Conservation (phyloP, 73 alveolate species). For the Symbiodinium pilosum region DNA sequence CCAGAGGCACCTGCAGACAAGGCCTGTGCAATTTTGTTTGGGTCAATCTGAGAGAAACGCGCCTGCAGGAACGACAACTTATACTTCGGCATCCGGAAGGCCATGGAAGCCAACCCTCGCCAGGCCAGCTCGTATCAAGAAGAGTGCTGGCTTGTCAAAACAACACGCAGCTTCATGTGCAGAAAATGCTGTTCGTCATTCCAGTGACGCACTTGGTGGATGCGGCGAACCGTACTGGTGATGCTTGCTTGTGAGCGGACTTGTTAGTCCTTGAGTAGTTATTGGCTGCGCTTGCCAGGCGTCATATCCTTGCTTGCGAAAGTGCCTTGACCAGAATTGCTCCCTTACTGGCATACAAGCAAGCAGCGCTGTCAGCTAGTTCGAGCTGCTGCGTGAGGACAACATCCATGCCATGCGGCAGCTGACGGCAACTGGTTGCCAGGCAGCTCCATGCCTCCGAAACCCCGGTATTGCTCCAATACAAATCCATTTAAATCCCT, state of each 20-base stretch:
- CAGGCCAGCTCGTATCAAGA: no score
- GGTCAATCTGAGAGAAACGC: no score
- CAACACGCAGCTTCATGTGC: no score
- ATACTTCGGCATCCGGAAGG: constrained; percentile 57
- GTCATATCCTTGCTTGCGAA: background rate
- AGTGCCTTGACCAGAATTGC: background rate
- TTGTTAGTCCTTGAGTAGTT: background rate
- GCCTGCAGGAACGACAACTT: constrained; percentile 52
- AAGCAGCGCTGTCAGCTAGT: no score
- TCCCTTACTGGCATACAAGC: no score
- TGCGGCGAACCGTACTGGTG: constrained; percentile 42
- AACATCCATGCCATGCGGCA: background rate
- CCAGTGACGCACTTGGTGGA: constrained; percentile 81
- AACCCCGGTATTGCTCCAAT: no score
- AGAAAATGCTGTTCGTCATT: constrained; percentile 59
- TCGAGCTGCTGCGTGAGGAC: background rate
- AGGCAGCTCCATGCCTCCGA: no score
- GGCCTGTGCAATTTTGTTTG: background rate
- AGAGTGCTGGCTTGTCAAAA: no score
- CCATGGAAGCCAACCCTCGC: constrained; percentile 54
- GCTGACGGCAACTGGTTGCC: background rate
- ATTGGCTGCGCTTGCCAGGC: background rate
- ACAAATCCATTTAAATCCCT: no score
- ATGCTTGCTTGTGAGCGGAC: background rate
- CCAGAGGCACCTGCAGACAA: constrained; percentile 46